Percentiles rank a stretch among this genome's conserved stretches.
Evolutionary conservation across 1,284 basidiomycete genomes (phyloP).

Genomic region (Psilocybe mexicana): DNA sequence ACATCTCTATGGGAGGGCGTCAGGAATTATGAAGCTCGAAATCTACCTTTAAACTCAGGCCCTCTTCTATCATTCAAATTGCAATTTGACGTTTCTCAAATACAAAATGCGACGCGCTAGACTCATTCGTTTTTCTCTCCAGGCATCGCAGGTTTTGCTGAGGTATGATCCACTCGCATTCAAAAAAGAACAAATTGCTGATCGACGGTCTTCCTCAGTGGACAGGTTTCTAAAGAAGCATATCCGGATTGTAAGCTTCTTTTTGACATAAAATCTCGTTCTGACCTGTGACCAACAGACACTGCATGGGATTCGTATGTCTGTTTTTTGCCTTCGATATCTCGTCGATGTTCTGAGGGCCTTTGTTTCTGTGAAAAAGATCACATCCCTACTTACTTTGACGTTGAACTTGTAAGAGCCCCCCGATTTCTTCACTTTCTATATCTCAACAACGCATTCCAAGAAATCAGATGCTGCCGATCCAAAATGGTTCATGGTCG

Average conservation of each 20-base stretch:
- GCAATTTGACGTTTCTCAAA: slow-evolving; percentile 46
- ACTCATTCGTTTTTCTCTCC: slow-evolving; percentile 10
- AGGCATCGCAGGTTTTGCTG: slow-evolving; percentile 86
- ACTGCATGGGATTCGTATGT: slow-evolving; percentile 87
- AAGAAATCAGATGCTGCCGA: slow-evolving; percentile 71
- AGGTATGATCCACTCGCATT: slow-evolving; percentile 44
- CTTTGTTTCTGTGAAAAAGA: slow-evolving; percentile 15
- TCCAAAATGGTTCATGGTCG: slow-evolving; percentile 95
- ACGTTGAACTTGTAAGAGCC: slow-evolving; percentile 61
- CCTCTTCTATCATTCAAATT: slow-evolving; percentile 93
- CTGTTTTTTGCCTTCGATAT: background rate
- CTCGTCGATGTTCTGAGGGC: background rate
- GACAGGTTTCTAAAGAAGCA: slow-evolving; percentile 76
- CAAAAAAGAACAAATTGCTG: background rate
- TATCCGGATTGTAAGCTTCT: slow-evolving; percentile 81
- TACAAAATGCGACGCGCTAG: background rate
- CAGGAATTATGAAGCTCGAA: slow-evolving; percentile 89
- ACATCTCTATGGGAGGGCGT: slow-evolving; percentile 92
- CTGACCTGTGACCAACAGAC: slow-evolving; percentile 45
- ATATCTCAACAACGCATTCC: background rate
- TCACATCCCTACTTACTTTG: slow-evolving; percentile 82
- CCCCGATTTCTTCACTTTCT: background rate
- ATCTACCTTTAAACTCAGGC: slow-evolving; percentile 53
- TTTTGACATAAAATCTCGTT: background rate
- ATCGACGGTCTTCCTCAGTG: background rate